Percentiles rank a stretch among this genome's conserved stretches.
Conservation (phyloP, 352 stramenopile species). For the Globisporangium parvum region DNA sequence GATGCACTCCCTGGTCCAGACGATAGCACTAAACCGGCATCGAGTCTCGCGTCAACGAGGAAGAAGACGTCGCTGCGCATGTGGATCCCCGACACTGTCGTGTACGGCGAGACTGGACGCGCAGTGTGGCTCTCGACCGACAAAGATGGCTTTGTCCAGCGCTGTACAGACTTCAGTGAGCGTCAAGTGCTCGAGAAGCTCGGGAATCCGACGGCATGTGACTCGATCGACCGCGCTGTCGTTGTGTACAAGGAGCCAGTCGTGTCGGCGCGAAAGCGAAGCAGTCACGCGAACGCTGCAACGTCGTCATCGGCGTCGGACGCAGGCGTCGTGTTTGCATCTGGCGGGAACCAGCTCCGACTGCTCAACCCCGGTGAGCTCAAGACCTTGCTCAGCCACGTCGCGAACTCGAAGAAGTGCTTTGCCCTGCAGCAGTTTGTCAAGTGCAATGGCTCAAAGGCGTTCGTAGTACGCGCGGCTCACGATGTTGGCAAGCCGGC, state of each 20-base stretch:
- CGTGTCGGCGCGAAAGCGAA: slow-evolving; percentile 15
- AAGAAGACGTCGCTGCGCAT: slow-evolving; percentile 35
- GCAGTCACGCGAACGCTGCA: not conserved
- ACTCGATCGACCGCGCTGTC: slow-evolving; percentile 34
- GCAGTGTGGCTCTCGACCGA: slow-evolving; percentile 72
- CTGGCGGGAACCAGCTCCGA: slow-evolving; percentile 55
- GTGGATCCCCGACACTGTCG: slow-evolving; percentile 73
- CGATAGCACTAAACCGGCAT: not conserved
- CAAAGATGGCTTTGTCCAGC: slow-evolving; percentile 58
- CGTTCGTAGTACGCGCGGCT: slow-evolving; percentile 61
- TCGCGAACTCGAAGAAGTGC: slow-evolving; percentile 50
- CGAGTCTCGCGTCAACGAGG: slow-evolving; percentile 3
- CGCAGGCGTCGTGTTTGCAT: slow-evolving; percentile 13
- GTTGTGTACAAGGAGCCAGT: slow-evolving; percentile 73
- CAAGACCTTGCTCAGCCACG: slow-evolving; percentile 60
- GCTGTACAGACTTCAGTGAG: slow-evolving; percentile 57
- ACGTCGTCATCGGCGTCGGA: not conserved
- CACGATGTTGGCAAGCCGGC: slow-evolving; percentile 55
- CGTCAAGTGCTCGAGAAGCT: slow-evolving; percentile 73
- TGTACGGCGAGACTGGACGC: slow-evolving; percentile 70
- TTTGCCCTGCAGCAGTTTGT: slow-evolving; percentile 74
- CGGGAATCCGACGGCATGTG: slow-evolving; percentile 14
- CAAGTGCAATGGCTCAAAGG: slow-evolving; percentile 64
- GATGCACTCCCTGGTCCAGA: not conserved
- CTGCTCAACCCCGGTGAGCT: slow-evolving; percentile 58